Evolutionary conservation across 495 filamentous ascomycete species (phyloP), one percentile per base, ranked within the genome.

Genomic region (Filosporella fistucella): DNA sequence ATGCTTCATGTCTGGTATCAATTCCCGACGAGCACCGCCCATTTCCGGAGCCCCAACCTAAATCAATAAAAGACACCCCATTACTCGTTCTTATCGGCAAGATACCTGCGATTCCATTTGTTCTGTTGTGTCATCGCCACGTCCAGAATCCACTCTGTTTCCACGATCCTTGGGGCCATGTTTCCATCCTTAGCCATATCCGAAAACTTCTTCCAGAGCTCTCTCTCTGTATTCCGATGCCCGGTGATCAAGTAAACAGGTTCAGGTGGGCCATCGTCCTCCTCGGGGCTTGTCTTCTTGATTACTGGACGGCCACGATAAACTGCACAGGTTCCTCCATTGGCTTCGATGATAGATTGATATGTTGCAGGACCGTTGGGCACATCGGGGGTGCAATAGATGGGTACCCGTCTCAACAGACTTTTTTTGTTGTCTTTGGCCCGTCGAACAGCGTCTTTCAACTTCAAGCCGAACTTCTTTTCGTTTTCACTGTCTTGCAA

Each of bases 121-220:
- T n/a, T n/a, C 58, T 86, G 69, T 68, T 99, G 93, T 45, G 77
- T 81, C 86, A 97, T 89, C 3, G 88, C 88, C 51, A 88, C 80
- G 49, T 89, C 84, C 55, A 97, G 66, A 54, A 97, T 60, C 94
- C 94, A 99, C 57, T 97, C 89, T 16, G 83, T 74, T 16, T 72
- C 76, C 13, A 95, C 88, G 40, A 99, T 82, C 22, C 82, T 72
- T 8, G 88, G 83, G 29, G 77, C 74, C 70, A 86, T 86, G 51
- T 84, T 78, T 14, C 82, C 77, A 29, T 77, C 80, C 41, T 68
- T 63, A 7, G 87, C 89, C 76, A 91, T 77, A 48, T 85, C 77
- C 45, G 82, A 72, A 64, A 97, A 97, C 45, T 76, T 78, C 6
- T 72, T 68, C 91, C 91, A 97, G 34, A 95, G 64, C 50, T 73